Evolutionary conservation across 257 asterid genomes (phyloP).

Genomic region (Petrea volubilis): DNA sequence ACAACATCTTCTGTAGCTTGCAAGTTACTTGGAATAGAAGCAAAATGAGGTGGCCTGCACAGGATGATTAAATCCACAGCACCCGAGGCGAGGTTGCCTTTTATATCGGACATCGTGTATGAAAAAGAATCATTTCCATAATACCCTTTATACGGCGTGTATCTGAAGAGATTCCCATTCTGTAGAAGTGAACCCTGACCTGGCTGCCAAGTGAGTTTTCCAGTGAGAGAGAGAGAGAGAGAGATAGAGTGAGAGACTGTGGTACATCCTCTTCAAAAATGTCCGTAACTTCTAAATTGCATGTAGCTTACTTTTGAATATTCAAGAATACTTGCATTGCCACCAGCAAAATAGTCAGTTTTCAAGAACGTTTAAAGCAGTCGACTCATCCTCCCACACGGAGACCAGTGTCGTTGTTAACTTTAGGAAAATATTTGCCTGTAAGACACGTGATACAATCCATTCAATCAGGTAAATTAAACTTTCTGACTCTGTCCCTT

Average conservation of each 20-base stretch:
- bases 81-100: slow-evolving; percentile 80
- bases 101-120: slow-evolving; percentile 60
- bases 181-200: slow-evolving; percentile 70
- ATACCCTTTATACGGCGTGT: slow-evolving; percentile 77
- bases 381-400: slow-evolving; percentile 93
- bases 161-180: slow-evolving; percentile 59
- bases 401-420: slow-evolving; percentile 50
- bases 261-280: neutral
- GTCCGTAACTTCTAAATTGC: neutral
- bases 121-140: slow-evolving; percentile 74
- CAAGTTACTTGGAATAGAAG: slow-evolving; percentile 61
- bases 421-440: slow-evolving; percentile 87
- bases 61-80: slow-evolving; percentile 58
- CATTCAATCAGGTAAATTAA: neutral
- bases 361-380: slow-evolving; percentile 56
- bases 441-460: slow-evolving; percentile 8
- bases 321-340: slow-evolving; percentile 63
- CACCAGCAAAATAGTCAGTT: slow-evolving; percentile 74
- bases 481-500: no score
- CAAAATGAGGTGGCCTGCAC: slow-evolving; percentile 78
- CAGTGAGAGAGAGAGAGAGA: neutral
- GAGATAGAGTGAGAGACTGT: neutral
- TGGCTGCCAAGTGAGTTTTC: slow-evolving; percentile 80
- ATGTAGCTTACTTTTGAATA: slow-evolving; percentile 50
- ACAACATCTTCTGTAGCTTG: slow-evolving; percentile 70